phyloP scores from a whole-genome alignment of 768 basidiomycete species.

The Trametes cingulata region DNA sequence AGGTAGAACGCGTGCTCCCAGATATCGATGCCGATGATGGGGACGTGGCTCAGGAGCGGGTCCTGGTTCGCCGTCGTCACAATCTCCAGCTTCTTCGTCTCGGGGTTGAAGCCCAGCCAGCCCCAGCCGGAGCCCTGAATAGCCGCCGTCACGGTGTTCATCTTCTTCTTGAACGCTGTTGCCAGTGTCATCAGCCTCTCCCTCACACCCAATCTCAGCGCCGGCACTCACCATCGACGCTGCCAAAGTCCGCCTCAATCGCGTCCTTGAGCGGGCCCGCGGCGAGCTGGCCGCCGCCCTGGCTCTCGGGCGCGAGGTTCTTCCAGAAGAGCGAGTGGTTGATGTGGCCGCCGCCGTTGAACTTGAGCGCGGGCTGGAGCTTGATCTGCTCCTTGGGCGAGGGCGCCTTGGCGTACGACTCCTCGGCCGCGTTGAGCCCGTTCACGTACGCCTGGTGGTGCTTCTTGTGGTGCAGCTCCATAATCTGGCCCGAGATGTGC shows the following conservation, averaged over 20 bases:
- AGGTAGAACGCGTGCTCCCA: conserved; percentile 73
- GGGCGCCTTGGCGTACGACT: conserved; percentile 62
- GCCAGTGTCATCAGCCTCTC: background rate
- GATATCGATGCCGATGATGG: conserved; percentile 95
- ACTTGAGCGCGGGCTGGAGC: conserved; percentile 89
- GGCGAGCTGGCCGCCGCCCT: conserved; percentile 55
- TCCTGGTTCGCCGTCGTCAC: conserved; percentile 97
- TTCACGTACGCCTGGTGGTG: conserved; percentile 96
- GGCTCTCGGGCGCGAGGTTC: conserved; percentile 68
- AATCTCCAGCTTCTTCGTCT: conserved; percentile 77
- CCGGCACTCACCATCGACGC: conserved; percentile 52
- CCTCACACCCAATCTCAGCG: no score
- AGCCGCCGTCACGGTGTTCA: conserved; percentile 86
- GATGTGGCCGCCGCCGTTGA: conserved; percentile 96
- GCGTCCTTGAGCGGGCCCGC: conserved; percentile 70
- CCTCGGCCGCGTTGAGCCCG: conserved; percentile 88
- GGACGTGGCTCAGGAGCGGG: conserved; percentile 79
- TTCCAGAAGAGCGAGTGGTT: conserved; percentile 97
- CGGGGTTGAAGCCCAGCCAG: conserved; percentile 83
- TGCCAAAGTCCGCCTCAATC: conserved; percentile 78
- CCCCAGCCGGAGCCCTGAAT: conserved; percentile 99
- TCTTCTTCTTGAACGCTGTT: conserved; percentile 72
- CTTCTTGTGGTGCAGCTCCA: conserved; percentile 92
- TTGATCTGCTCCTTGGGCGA: conserved; percentile 81
- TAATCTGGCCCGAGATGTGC: conserved; percentile 89